Evolutionary conservation across 2,329 filamentous ascomycete species (phyloP).

Genomic region (Tothia fuscella): DNA sequence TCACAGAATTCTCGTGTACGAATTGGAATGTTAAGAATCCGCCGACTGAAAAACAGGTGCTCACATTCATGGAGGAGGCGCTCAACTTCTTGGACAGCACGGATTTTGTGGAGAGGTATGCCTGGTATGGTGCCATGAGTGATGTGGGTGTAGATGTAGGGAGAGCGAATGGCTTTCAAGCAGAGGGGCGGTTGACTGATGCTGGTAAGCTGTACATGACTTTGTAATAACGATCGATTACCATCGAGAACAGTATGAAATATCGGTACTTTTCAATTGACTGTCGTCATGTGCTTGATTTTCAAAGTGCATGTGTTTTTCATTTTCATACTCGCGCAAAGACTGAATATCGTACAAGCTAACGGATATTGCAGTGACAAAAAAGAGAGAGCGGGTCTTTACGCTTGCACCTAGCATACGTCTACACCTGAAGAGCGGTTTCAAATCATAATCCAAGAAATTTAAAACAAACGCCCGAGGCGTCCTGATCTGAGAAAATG

Average conservation of each 20-base stretch:
- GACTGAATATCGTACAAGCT: too few species aligned
- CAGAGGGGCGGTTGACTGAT: not conserved
- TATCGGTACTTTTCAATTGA: too few species aligned
- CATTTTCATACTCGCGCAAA: too few species aligned
- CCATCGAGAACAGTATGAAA: not conserved
- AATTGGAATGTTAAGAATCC: not conserved
- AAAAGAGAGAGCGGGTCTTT: too few species aligned
- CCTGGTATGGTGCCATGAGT: constrained; percentile 7
- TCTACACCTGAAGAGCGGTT: too few species aligned
- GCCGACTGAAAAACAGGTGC: not conserved
- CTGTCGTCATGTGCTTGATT: too few species aligned
- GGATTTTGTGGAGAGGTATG: constrained; percentile 2
- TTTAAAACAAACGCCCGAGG: too few species aligned
- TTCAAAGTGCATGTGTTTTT: too few species aligned
- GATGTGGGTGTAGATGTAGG: constrained; percentile 1
- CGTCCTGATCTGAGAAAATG: too few species aligned
- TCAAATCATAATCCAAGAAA: too few species aligned
- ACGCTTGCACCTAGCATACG: too few species aligned
- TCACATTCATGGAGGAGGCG: constrained; percentile 3
- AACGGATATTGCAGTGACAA: too few species aligned
- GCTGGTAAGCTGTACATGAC: constrained; percentile 4
- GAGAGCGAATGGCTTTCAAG: constrained; percentile 3
- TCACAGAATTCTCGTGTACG: constrained; percentile 7
- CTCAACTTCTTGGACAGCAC: constrained; percentile 4
- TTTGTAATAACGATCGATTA: not conserved